Conservation (phyloP, 2,329 filamentous ascomycete genomes). For the Rhinocladiella mackenziei region DNA sequence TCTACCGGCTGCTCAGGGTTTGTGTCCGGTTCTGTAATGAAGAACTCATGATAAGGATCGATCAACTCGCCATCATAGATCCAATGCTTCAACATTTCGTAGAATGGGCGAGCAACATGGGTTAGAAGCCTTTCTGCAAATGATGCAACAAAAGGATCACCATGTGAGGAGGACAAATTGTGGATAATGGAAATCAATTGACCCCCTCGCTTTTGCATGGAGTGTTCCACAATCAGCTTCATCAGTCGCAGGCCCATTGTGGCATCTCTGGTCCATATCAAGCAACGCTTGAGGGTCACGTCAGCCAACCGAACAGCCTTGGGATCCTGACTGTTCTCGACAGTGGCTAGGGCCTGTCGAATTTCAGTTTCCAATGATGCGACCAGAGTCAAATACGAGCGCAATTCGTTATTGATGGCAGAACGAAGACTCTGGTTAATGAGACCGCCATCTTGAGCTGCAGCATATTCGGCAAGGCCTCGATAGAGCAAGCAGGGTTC, state of each 20-base stretch:
- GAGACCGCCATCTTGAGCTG: conserved; percentile 75
- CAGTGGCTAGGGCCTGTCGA: conserved; percentile 68
- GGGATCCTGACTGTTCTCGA: conserved; percentile 61
- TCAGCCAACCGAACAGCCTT: conserved; percentile 76
- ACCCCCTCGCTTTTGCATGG: conserved; percentile 74
- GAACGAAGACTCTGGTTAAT: conserved; percentile 87
- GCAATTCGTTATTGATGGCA: conserved; percentile 77
- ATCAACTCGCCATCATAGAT: conserved; percentile 97
- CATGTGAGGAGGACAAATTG: conserved; percentile 85
- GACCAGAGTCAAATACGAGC: conserved; percentile 84
- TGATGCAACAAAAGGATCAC: conserved; percentile 86
- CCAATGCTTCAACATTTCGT: conserved; percentile 93
- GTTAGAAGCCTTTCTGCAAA: conserved; percentile 86
- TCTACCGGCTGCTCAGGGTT: conserved; percentile 48
- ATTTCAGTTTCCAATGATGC: conserved; percentile 93
- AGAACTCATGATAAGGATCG: conserved; percentile 95
- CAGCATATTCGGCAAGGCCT: conserved; percentile 73
- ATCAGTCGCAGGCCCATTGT: conserved; percentile 92
- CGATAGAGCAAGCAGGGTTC: conserved; percentile 92
- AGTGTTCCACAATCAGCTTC: conserved; percentile 90
- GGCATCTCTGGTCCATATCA: conserved; percentile 95
- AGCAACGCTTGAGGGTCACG: conserved; percentile 89
- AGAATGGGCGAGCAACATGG: conserved; percentile 90
- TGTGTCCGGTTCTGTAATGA: conserved; percentile 77
- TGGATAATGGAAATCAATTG: conserved; percentile 93